Evolutionary conservation across 1,139 yeast species (phyloP), one percentile per base, ranked within the genome.

Genomic region (Kluyveromyces sp.): DNA sequence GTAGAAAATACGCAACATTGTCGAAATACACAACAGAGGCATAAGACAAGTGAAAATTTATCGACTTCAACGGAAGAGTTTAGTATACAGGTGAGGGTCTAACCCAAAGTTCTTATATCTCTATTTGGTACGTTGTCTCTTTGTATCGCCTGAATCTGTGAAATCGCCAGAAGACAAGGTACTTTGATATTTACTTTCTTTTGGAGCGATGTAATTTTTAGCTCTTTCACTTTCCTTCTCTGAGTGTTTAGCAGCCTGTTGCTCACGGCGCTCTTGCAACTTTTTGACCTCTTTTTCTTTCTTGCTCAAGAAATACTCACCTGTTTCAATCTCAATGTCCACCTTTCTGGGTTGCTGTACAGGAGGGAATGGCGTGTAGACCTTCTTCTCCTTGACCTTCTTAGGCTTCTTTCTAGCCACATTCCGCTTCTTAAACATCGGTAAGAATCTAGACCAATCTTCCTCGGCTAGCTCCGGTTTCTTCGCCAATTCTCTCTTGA

Each of bases 311-410:
- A 92, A 92, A 70, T 87, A 92, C 66, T 94, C 98, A 77, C 99
- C 99, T 71, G 94, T 82, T 68, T 92, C 98, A 67, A 94, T 88
- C 69, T 89, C 95, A 63, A 89, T 71, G 77, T 94, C 99, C 66
- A 94, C 74, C 84, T 92, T 89, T 73, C 98, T 83, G 61, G 97
- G 98, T 55, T 78, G 77, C 68, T 87, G 99, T 46, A 87, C 86
- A 54, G 98, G 98, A 68, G 99, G 99, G 88, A 94, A 94, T 61
- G 98, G 98, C 28, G 98, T 92, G 76, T 92, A 92, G 2, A 78
- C 82, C 68, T 81, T 87, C 84, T 84, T 84, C 65, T 83, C 85
- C 58, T 65, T 67, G 56, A 69, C 68, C 64, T 75, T 76, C 70
- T 78, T 81, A 51, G 92, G 85, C 73, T 81, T 82, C 83, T 85